A percentile compares a stretch with the other conserved stretches of the same genome.
These are phyloP conservation scores for Neofusicoccum ribis DNA, from an alignment of 2,329 filamentous ascomycete species.

Conservation along the genomic window DNA sequence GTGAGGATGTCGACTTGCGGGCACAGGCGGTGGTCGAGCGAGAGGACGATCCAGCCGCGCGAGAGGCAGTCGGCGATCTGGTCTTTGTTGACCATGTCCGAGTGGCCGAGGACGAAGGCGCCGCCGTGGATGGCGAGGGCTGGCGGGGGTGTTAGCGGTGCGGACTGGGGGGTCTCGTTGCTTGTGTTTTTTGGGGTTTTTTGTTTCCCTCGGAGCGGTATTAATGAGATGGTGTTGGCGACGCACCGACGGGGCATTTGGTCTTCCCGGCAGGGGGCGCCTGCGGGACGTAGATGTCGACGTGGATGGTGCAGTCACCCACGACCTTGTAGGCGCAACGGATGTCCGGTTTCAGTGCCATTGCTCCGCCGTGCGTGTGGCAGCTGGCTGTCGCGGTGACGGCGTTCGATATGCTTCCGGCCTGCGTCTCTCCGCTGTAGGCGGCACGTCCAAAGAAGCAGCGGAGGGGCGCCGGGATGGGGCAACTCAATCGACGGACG, in stretches of 20 bases:
- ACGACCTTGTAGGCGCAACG: slow-evolving; percentile 20
- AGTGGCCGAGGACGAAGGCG: slow-evolving; percentile 43
- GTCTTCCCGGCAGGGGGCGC: not conserved
- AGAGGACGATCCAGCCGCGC: slow-evolving; percentile 24
- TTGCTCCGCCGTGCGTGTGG: not conserved
- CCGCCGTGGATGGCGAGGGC: slow-evolving; percentile 48
- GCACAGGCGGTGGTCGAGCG: slow-evolving; percentile 32
- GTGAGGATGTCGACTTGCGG: slow-evolving; percentile 35
- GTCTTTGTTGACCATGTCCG: slow-evolving; percentile 20
- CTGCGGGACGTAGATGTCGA: slow-evolving; percentile 19
- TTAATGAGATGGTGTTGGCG: not conserved
- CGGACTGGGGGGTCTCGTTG: not conserved
- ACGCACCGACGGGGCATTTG: not conserved
- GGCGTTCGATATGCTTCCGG: no score
- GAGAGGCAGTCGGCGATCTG: slow-evolving; percentile 24
- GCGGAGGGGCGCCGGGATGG: no score
- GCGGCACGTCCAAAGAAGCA: no score
- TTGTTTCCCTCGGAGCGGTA: no score
- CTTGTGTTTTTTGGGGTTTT: no score
- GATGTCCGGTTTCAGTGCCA: not conserved
- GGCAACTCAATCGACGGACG: not conserved
- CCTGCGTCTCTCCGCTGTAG: not conserved
- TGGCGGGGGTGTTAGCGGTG: slow-evolving; percentile 19
- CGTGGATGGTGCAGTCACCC: slow-evolving; percentile 15
- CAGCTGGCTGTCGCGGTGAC: no score